Evolutionary conservation across 176 grass and related monocot species (phyloP).

Genomic region (Oryza punctata): DNA sequence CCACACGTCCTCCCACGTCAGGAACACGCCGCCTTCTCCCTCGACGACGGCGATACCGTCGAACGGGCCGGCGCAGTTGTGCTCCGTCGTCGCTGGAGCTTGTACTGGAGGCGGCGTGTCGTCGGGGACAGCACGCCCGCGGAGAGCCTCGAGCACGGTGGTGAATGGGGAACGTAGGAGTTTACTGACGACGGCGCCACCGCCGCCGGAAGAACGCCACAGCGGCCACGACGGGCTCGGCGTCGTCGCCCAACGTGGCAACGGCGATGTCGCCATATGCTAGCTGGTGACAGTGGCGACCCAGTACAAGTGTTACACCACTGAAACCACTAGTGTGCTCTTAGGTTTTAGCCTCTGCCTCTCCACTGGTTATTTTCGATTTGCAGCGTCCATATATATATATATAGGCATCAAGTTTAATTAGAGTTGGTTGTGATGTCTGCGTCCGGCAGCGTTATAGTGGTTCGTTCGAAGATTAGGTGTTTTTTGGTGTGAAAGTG

Average conservation of each 20-base stretch:
- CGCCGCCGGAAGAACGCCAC: background rate
- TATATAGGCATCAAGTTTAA: too few relatives aligned
- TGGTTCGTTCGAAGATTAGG: too few relatives aligned
- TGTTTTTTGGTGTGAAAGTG: too few relatives aligned
- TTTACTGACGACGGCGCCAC: background rate
- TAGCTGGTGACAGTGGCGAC: too few relatives aligned
- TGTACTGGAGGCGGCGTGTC: too few relatives aligned
- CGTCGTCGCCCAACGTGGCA: slow-evolving; percentile 33
- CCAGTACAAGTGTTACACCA: too few relatives aligned
- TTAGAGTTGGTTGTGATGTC: too few relatives aligned
- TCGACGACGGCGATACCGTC: slow-evolving; percentile 3
- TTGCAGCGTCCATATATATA: too few relatives aligned
- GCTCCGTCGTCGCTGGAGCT: background rate
- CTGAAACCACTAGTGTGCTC: too few relatives aligned
- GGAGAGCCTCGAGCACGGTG: background rate
- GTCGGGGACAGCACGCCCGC: background rate
- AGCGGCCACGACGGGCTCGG: slow-evolving; percentile 24
- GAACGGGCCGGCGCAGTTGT: background rate
- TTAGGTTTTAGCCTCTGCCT: too few relatives aligned
- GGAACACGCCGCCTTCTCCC: slow-evolving; percentile 27
- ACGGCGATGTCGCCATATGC: slow-evolving; percentile 14
- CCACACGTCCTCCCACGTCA: slow-evolving; percentile 51
- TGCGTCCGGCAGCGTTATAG: too few relatives aligned
- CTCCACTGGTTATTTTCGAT: too few relatives aligned
- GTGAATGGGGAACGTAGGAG: background rate